phyloP scores from a whole-genome alignment of 2,329 filamentous ascomycete species.

The Fusarium graminum region DNA sequence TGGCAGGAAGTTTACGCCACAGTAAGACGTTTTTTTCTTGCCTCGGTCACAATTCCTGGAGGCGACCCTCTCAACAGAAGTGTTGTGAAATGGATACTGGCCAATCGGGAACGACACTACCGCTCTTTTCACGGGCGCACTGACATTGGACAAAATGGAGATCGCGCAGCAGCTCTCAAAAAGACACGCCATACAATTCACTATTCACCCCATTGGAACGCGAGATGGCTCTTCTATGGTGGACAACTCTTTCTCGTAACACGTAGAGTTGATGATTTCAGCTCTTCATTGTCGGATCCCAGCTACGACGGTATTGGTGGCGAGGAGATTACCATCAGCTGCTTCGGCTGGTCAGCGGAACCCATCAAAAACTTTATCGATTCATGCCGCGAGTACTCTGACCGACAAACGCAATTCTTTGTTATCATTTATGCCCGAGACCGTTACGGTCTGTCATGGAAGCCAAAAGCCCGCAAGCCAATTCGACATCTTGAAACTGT shows the following conservation, averaged over 20 bases:
- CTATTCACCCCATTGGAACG: constrained; percentile 61
- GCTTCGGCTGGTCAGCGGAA: constrained; percentile 63
- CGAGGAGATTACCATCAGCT: constrained; percentile 63
- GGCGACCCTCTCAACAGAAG: constrained; percentile 61
- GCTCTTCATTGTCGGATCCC: constrained; percentile 55
- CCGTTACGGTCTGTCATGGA: constrained; percentile 62
- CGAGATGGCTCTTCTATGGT: constrained; percentile 64
- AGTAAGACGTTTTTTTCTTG: constrained; percentile 59
- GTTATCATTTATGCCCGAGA: constrained; percentile 63
- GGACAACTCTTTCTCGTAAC: constrained; percentile 61
- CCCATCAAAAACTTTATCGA: constrained; percentile 62
- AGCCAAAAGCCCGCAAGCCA: constrained; percentile 62
- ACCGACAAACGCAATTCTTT: constrained; percentile 63
- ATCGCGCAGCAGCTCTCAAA: constrained; percentile 57
- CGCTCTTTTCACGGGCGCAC: constrained; percentile 61
- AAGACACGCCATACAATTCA: constrained; percentile 58
- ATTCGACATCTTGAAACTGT: constrained; percentile 65
- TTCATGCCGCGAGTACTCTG: constrained; percentile 62
- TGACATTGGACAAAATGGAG: constrained; percentile 52
- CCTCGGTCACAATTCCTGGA: constrained; percentile 59
- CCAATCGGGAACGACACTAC: constrained; percentile 56
- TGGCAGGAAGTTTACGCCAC: constrained; percentile 58
- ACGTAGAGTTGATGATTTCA: constrained; percentile 57
- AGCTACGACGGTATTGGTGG: constrained; percentile 61
- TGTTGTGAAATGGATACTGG: constrained; percentile 61